Evolutionary conservation across 495 filamentous ascomycete species (phyloP).

Genomic region (Bryoglossum gracile): DNA sequence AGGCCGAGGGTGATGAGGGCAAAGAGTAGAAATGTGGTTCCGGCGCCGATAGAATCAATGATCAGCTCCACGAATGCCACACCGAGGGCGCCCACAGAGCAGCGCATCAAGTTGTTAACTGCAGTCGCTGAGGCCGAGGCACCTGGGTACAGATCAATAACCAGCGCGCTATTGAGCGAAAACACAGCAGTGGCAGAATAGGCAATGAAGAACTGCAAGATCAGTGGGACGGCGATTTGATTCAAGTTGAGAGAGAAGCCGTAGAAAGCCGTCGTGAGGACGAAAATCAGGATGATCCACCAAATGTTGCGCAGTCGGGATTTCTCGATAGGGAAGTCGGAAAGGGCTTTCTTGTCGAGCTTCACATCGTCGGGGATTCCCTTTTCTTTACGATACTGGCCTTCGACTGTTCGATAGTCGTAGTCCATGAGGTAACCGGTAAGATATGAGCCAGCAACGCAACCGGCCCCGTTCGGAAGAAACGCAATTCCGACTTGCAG

Average conservation of each 20-base stretch:
- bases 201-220: slow-evolving; percentile 26
- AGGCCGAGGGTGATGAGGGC: slow-evolving; percentile 18
- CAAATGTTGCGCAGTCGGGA: slow-evolving; percentile 30
- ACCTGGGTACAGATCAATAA: slow-evolving; percentile 26
- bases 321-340: slow-evolving; percentile 30
- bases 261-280: slow-evolving; percentile 23
- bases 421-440: slow-evolving; percentile 52
- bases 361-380: neutral
- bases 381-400: slow-evolving; percentile 5
- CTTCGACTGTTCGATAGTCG: slow-evolving; percentile 39
- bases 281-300: slow-evolving; percentile 28
- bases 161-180: slow-evolving; percentile 25
- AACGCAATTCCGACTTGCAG: slow-evolving; percentile 56
- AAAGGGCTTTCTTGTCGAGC: slow-evolving; percentile 6
- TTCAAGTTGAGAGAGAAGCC: slow-evolving; percentile 7
- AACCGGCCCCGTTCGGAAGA: slow-evolving; percentile 55
- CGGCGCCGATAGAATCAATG: slow-evolving; percentile 51
- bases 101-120: slow-evolving; percentile 57
- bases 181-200: slow-evolving; percentile 29
- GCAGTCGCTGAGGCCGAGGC: slow-evolving; percentile 52
- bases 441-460: slow-evolving; percentile 54
- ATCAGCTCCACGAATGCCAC: slow-evolving; percentile 52
- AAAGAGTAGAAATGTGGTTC: slow-evolving; percentile 58
- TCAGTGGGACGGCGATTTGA: slow-evolving; percentile 11
- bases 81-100: slow-evolving; percentile 52